Evolutionary conservation across 768 basidiomycete genomes (phyloP), one percentile per base, ranked within the genome.

Genomic region (Tulasnella sp.): DNA sequence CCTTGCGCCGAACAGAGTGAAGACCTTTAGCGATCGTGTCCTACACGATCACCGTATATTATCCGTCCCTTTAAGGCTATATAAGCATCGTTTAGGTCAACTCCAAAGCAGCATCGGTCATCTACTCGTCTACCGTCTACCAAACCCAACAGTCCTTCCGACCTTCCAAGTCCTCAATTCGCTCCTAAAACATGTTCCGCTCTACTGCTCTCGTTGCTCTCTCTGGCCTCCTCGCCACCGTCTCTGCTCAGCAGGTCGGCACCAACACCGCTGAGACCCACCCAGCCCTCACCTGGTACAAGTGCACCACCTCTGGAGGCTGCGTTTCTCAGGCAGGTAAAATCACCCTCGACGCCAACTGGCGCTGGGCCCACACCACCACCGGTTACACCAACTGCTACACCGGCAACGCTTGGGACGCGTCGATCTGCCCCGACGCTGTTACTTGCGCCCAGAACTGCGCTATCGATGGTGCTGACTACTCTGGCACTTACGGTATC

Each of bases 381-480:
- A 82, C 81, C 79, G 87, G 83, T 42, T 79, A 74, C 44, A 73
- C 85, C 79, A 86, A 86, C 83, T 86, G 85, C 85, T 90, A 90
- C 86, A 89, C 88, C 80, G 89, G 89, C 44, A 90, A 90, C 86
- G 83, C 85, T 19, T 91, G 89, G 89, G 86, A 48, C 48, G 48
- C 48, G 1, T 19, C 48, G 1, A 10, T 89, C 86, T 87, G 89
- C 52, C 34, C 74, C 18, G 46, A 44, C 24, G 87, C 88, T 82
- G 84, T 85, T 34, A 83, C 82, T 4, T 90, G 90, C 83, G 88
- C 89, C 9, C 38, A 78, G 72, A 85, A 86, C 82, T 86, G 85
- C 79, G 85, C 85, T 72, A 78, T 86, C 74, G 85, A 85, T 78
- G 85, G 85, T 75, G 81, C 83, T 24, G 80, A 80, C 80, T 80